These are phyloP conservation scores for Eucalyptus fibrosa DNA, from an alignment of 345 rosid genomes.

Conservation along the genomic window DNA sequence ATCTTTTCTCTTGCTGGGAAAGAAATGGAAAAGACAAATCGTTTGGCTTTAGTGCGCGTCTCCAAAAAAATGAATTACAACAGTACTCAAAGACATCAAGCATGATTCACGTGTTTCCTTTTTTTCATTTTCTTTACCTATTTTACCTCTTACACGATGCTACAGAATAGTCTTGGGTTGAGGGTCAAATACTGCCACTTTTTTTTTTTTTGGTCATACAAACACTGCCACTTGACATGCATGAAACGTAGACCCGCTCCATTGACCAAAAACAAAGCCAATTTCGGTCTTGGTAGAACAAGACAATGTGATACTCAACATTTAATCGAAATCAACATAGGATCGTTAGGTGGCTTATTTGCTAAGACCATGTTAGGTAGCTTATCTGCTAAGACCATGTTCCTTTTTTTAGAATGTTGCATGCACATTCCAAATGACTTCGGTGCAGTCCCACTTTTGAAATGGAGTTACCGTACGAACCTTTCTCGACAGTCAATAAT, in stretches of 20 bases:
- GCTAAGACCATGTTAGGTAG: too few species aligned
- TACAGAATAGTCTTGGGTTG: too few species aligned
- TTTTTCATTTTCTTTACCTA: too few species aligned
- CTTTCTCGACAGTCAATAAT: too few species aligned
- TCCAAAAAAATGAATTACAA: too few species aligned
- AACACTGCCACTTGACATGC: background rate
- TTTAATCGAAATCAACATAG: background rate
- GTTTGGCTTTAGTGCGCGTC: too few species aligned
- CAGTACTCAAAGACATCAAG: too few species aligned
- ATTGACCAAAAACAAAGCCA: background rate
- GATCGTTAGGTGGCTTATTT: background rate
- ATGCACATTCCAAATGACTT: background rate
- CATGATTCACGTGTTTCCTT: too few species aligned
- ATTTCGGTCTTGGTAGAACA: background rate
- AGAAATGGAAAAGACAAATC: background rate
- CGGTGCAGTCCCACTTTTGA: background rate
- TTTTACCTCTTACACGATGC: too few species aligned
- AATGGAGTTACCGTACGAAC: fast-evolving
- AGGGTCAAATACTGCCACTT: too few species aligned
- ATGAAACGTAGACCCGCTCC: background rate
- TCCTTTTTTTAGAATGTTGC: too few species aligned
- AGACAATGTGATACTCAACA: background rate
- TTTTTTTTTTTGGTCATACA: too few species aligned
- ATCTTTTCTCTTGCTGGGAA: background rate
- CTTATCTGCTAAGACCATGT: background rate